Conservation (phyloP, 345 rosid species). For the Schrenkiella parvula region DNA sequence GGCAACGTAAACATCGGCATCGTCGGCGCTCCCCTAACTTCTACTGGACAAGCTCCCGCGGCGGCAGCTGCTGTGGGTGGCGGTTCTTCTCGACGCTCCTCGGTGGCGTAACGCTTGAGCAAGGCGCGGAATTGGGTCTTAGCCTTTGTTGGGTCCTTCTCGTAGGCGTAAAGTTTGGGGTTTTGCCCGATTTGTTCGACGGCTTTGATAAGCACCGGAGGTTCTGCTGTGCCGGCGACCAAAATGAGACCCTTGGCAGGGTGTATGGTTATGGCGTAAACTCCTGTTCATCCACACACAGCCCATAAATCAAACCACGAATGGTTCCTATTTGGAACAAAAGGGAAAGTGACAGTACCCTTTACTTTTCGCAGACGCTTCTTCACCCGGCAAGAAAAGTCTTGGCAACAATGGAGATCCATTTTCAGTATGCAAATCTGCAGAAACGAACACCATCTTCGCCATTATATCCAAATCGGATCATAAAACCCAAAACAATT, state of each 20-base stretch:
- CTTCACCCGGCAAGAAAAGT: background rate
- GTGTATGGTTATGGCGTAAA: conserved; percentile 20
- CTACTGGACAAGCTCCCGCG: background rate
- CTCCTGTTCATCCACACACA: background rate
- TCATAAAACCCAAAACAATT: background rate
- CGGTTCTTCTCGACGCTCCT: background rate
- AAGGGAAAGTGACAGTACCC: background rate
- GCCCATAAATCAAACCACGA: background rate
- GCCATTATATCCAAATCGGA: background rate
- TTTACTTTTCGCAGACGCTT: conserved; percentile 10
- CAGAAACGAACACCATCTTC: background rate
- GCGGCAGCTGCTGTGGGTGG: background rate
- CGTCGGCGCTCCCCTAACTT: background rate
- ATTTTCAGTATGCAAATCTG: conserved; percentile 11
- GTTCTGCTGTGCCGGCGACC: conserved; percentile 12
- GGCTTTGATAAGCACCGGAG: conserved; percentile 2
- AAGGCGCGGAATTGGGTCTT: background rate
- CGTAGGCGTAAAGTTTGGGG: conserved; percentile 21
- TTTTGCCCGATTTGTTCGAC: background rate
- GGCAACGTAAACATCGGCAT: conserved; percentile 15
- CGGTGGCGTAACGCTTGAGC: conserved; percentile 14
- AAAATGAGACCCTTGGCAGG: conserved; percentile 12
- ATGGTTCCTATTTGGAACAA: background rate
- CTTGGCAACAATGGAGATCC: background rate
- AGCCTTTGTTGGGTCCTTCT: conserved; percentile 22